Evolutionary conservation across 768 basidiomycete genomes (phyloP).

Genomic region (Auricularia sp.): DNA sequence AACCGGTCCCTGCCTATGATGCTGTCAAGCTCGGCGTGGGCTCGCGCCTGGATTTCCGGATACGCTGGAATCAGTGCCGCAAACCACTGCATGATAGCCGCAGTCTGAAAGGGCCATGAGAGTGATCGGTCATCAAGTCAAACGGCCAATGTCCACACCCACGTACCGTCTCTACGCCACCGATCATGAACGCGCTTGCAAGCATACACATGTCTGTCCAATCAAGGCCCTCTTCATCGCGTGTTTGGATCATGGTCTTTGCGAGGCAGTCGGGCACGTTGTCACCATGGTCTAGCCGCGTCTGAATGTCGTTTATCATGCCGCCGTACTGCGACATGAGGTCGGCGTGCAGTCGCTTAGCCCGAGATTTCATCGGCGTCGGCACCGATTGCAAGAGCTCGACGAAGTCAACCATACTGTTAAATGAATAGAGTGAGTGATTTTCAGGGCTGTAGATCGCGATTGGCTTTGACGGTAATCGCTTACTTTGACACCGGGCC

Average conservation of each 20-base stretch:
- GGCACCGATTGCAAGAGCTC: conserved; percentile 32
- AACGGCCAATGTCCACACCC: not conserved
- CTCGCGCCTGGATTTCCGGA: conserved; percentile 9
- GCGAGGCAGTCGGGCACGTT: conserved; percentile 33
- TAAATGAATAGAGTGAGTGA: not conserved
- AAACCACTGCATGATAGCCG: conserved; percentile 25
- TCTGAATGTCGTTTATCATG: conserved; percentile 29
- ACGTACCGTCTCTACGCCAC: conserved; percentile 34
- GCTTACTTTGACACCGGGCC: conserved; percentile 2
- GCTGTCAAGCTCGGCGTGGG: conserved; percentile 8
- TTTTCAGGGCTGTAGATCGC: not conserved
- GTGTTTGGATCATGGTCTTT: conserved; percentile 27
- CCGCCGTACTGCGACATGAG: conserved; percentile 29
- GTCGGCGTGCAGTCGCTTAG: conserved; percentile 28
- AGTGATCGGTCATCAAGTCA: not conserved
- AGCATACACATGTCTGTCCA: conserved; percentile 31
- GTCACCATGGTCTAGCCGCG: conserved; percentile 26
- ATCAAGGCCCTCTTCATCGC: conserved; percentile 25
- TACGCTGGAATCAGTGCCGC: conserved; percentile 8
- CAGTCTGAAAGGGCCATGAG: conserved; percentile 13
- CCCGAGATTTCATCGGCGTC: conserved; percentile 27
- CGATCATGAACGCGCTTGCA: conserved; percentile 33
- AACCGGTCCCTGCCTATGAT: conserved; percentile 8
- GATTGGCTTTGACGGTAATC: not conserved
- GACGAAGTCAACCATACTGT: conserved; percentile 35